Percentiles rank a stretch among this genome's conserved stretches.
These are phyloP conservation scores for Tubosaeta brunneosetosa DNA, from an alignment of 768 basidiomycete species.

Conservation along the genomic window DNA sequence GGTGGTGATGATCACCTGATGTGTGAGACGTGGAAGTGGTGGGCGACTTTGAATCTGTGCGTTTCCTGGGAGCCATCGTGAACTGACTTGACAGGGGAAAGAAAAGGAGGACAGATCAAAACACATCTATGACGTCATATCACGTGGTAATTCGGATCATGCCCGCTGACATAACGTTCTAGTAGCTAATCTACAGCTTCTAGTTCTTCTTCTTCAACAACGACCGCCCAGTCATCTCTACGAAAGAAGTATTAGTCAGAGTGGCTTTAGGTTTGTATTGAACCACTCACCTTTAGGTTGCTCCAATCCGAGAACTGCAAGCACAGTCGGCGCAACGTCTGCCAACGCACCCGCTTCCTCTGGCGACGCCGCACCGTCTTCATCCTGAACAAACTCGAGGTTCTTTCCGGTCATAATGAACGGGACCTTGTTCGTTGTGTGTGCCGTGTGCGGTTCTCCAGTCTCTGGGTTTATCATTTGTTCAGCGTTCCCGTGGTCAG, in stretches of 20 bases:
- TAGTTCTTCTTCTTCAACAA: constrained; percentile 24
- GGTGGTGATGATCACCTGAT: constrained; percentile 11
- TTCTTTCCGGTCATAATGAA: constrained; percentile 79
- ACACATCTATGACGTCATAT: constrained; percentile 18
- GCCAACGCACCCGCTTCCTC: constrained; percentile 74
- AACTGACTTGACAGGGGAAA: neutral
- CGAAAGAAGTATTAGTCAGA: constrained; percentile 1
- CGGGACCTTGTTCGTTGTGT: constrained; percentile 82
- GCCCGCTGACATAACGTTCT: neutral
- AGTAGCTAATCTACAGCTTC: constrained; percentile 3
- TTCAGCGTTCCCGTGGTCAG: constrained; percentile 95
- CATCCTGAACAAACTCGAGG: constrained; percentile 50
- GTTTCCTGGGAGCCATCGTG: constrained; percentile 18
- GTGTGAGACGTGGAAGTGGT: constrained; percentile 6
- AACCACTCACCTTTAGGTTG: constrained; percentile 58
- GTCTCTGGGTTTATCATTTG: constrained; percentile 86
- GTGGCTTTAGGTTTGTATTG: neutral
- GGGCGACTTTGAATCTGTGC: constrained; percentile 13
- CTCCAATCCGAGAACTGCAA: constrained; percentile 70
- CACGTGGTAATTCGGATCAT: constrained; percentile 13
- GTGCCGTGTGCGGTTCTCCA: constrained; percentile 86
- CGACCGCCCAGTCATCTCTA: constrained; percentile 30
- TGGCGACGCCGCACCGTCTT: constrained; percentile 40
- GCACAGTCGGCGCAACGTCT: constrained; percentile 86
- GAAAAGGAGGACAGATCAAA: neutral